phyloP scores from a whole-genome alignment of 176 grass and related monocot species.

The Ensete glaucum region DNA sequence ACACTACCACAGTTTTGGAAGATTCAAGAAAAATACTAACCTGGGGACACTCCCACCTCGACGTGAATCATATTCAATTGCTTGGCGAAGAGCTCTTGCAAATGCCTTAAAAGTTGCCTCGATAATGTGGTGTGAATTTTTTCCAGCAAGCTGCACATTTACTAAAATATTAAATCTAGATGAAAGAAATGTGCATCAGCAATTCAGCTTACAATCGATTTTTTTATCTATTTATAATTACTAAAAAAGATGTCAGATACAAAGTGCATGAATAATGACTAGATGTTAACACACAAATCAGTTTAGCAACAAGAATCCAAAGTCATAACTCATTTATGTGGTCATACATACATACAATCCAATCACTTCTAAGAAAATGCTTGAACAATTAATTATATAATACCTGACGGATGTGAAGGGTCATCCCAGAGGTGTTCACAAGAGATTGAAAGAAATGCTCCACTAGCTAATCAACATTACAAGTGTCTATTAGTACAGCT shows the following conservation, averaged over 20 bases:
- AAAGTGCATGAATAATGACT: too few relatives aligned
- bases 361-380: neutral
- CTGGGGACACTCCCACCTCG: slow-evolving; percentile 67
- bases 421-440: slow-evolving; percentile 96
- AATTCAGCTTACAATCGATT: too few relatives aligned
- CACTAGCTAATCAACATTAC: slow-evolving; percentile 48
- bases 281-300: too few relatives aligned
- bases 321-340: too few relatives aligned
- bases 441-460: slow-evolving; percentile 93
- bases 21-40: slow-evolving; percentile 25
- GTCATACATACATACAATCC: too few relatives aligned
- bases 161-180: too few relatives aligned
- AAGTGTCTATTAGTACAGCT: slow-evolving; percentile 9
- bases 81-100: slow-evolving; percentile 92
- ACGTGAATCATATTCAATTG: slow-evolving; percentile 73
- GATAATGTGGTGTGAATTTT: slow-evolving; percentile 83
- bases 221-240: too few relatives aligned
- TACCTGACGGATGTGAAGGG: slow-evolving; percentile 94
- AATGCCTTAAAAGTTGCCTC: slow-evolving; percentile 93
- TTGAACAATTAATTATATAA: too few relatives aligned
- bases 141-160: slow-evolving; percentile 56
- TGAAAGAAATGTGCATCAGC: too few relatives aligned
- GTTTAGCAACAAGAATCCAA: too few relatives aligned
- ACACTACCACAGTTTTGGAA: too few relatives aligned
- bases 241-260: too few relatives aligned